Base-by-base conservation (phyloP, 768 basidiomycete species). In the Kwoniella dendrophila region DNA sequence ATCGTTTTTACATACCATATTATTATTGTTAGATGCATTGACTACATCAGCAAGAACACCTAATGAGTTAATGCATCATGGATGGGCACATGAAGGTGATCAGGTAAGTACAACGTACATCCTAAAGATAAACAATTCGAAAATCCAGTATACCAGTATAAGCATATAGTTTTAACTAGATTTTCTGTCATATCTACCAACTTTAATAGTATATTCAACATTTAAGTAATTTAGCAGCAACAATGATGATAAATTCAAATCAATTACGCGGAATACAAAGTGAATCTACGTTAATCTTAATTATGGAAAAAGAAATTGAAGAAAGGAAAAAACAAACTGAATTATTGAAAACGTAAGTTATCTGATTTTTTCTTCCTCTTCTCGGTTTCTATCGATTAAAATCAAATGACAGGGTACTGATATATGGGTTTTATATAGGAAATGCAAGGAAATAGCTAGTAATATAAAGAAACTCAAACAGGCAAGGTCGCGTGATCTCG, bases 71-170 rank as follows among this genome's bases (percentile, higher is more conserved):
- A 60, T 66, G 47, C 63, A 63, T 60, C 59, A 61, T 43, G 69
- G 69, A 0, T 71, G 69, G 67, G 65, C 65, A 3, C 69, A 73
- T 57, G 70, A 73, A 48, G 74, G 74, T 3, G 74, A 75, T 70
- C 74, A 75, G 53, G 73, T 70, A 50, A 29, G 71, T 41, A 18
- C 22, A 3, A 4, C 51, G 1, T n/a, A 8, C 18, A 43, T 43
- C 41, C 41, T 43, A n/a, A n/a, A n/a, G n/a, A n/a, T n/a, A n/a
- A n/a, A n/a, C n/a, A n/a, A n/a, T n/a, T n/a, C n/a, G n/a, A n/a
- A n/a, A n/a, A n/a, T n/a, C n/a, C n/a, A n/a, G n/a, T n/a, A n/a
- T n/a, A n/a, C n/a, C n/a, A n/a, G n/a, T n/a, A n/a, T n/a, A n/a
- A n/a, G n/a, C n/a, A n/a, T n/a, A n/a, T n/a, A n/a, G n/a, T n/a